These are phyloP conservation scores for Polygonum aviculare DNA, from an alignment of 148 eudicot species.

Conservation along the genomic window DNA sequence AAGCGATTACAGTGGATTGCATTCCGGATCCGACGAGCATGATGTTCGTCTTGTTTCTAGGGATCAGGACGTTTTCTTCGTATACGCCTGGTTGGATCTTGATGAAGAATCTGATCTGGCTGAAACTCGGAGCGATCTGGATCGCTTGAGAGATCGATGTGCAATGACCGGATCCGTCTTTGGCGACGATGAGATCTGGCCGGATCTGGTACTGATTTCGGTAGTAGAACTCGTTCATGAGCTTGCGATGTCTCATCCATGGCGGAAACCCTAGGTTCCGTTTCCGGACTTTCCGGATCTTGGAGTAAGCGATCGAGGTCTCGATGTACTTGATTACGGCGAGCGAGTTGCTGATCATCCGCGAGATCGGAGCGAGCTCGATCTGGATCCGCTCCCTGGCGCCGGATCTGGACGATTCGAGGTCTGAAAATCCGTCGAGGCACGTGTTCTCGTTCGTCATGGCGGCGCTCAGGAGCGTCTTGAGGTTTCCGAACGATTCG, in stretches of 20 bases:
- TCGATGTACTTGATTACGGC: constrained; percentile 51
- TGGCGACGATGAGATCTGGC: constrained; percentile 32
- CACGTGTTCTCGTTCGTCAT: constrained; percentile 71
- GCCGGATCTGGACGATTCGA: constrained; percentile 17
- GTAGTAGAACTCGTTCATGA: constrained; percentile 15
- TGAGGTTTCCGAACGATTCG: constrained; percentile 27
- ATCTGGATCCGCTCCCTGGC: constrained; percentile 26
- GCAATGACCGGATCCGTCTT: constrained; percentile 43
- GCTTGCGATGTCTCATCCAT: constrained; percentile 30
- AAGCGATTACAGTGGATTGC: constrained; percentile 47
- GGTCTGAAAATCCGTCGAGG: constrained; percentile 52
- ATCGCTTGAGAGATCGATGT: constrained; percentile 35
- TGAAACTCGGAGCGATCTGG: constrained; percentile 43
- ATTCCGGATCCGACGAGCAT: constrained; percentile 58
- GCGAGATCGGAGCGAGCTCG: constrained; percentile 42
- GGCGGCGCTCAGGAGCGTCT: constrained; percentile 63
- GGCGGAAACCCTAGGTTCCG: constrained; percentile 15
- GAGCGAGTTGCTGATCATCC: constrained; percentile 51
- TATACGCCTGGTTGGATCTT: constrained; percentile 45
- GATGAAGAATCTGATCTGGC: constrained; percentile 33
- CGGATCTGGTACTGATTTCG: constrained; percentile 1
- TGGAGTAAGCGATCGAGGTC: not conserved
- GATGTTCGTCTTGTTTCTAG: constrained; percentile 46
- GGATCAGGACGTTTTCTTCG: constrained; percentile 42
- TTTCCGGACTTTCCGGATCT: constrained; percentile 6